phyloP scores from a whole-genome alignment of 2,329 filamentous ascomycete genomes.

The Trichophyton equinum region DNA sequence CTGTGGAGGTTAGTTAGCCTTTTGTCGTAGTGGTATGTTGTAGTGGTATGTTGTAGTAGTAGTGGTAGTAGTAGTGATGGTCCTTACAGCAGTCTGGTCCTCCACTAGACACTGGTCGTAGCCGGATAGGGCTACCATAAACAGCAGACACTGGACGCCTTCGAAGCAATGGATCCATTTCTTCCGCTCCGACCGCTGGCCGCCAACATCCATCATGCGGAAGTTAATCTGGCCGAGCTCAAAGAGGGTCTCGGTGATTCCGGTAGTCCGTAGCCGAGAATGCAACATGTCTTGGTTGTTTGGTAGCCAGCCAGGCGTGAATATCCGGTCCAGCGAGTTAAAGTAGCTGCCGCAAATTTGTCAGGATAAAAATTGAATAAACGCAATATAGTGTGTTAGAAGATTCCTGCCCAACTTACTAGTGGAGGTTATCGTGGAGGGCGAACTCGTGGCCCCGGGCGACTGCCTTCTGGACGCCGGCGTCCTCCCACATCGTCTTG shows the following conservation, averaged over 20 bases:
- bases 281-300: constrained; percentile 90
- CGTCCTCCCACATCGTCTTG: constrained; percentile 71
- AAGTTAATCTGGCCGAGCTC: constrained; percentile 86
- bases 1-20: constrained; percentile 31
- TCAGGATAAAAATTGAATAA: neutral
- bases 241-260: constrained; percentile 91
- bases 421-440: constrained; percentile 86
- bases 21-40: neutral
- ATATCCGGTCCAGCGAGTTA: constrained; percentile 61
- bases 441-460: constrained; percentile 92
- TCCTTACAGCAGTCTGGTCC: constrained; percentile 75
- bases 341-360: constrained; percentile 56
- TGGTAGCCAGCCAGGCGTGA: constrained; percentile 66
- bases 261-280: constrained; percentile 79
- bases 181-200: constrained; percentile 83
- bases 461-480: constrained; percentile 75
- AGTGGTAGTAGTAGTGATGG: too few relatives aligned
- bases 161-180: constrained; percentile 98
- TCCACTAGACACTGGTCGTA: constrained; percentile 95
- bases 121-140: constrained; percentile 87
- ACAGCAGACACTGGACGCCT: constrained; percentile 81
- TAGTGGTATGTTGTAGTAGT: too few relatives aligned
- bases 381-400: constrained; percentile 13
- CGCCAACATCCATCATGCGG: constrained; percentile 92
- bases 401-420: constrained; percentile 45